These are phyloP conservation scores for Fusarium sp. DNA, from an alignment of 2,329 filamentous ascomycete species.

Conservation along the genomic window DNA sequence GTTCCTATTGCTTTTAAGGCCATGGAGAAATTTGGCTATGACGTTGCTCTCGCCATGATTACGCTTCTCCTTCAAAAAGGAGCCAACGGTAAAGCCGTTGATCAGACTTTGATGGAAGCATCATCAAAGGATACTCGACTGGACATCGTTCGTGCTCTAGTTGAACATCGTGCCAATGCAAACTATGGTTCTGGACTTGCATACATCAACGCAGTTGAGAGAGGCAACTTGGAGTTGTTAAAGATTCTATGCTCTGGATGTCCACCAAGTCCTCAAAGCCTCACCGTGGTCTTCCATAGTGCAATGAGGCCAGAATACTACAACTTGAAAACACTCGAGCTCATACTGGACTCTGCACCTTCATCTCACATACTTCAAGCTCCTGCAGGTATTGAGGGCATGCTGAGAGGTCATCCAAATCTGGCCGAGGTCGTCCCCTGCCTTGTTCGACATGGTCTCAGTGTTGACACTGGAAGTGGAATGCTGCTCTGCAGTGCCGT, in stretches of 20 bases:
- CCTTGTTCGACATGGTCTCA: neutral
- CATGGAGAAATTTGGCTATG: neutral
- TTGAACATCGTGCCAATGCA: neutral
- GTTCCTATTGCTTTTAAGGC: neutral
- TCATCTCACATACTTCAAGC: neutral
- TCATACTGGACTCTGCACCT: neutral
- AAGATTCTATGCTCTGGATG: neutral
- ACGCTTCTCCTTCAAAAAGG: constrained; percentile 7
- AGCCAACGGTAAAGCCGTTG: neutral
- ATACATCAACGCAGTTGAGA: neutral
- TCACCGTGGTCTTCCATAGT: neutral
- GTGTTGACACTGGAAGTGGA: neutral
- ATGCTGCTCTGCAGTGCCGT: constrained; percentile 2
- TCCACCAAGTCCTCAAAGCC: neutral
- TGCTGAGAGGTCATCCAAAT: neutral
- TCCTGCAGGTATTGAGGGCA: neutral
- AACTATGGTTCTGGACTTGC: neutral
- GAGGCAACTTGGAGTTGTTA: neutral
- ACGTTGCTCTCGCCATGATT: neutral
- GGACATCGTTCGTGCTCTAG: neutral
- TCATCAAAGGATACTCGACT: neutral
- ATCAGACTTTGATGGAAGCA: neutral
- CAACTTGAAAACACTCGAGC: neutral
- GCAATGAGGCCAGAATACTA: neutral
- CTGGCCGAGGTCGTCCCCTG: neutral